Percentiles rank a stretch among this genome's conserved stretches.
phyloP scores from a whole-genome alignment of 805 yeast species.

The Monosporozyma aquatica region DNA sequence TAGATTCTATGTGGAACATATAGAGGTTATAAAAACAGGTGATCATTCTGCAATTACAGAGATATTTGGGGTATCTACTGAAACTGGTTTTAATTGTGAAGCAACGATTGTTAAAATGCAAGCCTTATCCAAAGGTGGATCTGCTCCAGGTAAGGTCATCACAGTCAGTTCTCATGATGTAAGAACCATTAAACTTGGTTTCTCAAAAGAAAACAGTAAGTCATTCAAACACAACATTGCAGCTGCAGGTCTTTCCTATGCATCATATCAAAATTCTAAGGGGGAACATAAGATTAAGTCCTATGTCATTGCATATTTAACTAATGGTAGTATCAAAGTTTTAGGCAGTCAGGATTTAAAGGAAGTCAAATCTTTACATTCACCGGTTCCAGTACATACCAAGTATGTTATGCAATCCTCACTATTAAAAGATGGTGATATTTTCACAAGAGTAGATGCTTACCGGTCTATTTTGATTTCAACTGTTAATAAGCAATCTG shows the following conservation, averaged over 20 bases:
- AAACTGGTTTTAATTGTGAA: conserved; percentile 52
- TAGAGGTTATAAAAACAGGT: conserved; percentile 40
- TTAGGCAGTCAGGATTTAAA: conserved; percentile 52
- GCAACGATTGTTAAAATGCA: conserved; percentile 54
- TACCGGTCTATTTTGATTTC: conserved; percentile 47
- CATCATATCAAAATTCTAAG: conserved; percentile 18
- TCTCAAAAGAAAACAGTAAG: conserved; percentile 54
- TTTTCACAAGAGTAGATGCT: conserved; percentile 45
- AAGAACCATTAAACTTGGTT: conserved; percentile 52
- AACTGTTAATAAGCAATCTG: conserved; percentile 32
- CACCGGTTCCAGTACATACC: conserved; percentile 37
- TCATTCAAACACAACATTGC: conserved; percentile 41
- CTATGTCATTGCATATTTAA: conserved; percentile 37
- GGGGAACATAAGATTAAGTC: conserved; percentile 35
- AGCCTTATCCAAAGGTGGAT: conserved; percentile 50
- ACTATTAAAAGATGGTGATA: conserved; percentile 45
- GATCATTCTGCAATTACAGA: conserved; percentile 41
- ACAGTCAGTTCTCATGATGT: conserved; percentile 51
- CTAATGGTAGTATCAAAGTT: conserved; percentile 40
- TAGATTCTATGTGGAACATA: conserved; percentile 46
- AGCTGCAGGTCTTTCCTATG: conserved; percentile 43
- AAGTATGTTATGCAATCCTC: conserved; percentile 37
- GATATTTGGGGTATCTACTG: conserved; percentile 50
- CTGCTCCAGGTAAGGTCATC: conserved; percentile 54
- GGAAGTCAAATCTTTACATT: conserved; percentile 43